phyloP scores from a whole-genome alignment of 169 alveolate species.

The Eimeria maxima region DNA sequence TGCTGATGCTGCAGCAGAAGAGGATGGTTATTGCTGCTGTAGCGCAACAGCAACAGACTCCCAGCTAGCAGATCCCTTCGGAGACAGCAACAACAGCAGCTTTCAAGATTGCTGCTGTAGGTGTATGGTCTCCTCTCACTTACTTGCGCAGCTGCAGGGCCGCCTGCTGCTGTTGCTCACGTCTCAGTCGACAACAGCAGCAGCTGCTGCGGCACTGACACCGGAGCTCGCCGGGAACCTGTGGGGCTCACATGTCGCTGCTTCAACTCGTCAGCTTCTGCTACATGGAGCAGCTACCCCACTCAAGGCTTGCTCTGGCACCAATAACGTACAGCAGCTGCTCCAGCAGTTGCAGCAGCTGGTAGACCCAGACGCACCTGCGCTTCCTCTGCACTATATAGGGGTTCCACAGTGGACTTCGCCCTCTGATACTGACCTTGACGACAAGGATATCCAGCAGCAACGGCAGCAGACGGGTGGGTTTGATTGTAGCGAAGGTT shows the following conservation, averaged over 20 bases:
- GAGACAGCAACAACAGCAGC: constrained; percentile 17
- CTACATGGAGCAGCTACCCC: constrained; percentile 54
- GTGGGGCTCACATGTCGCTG: constrained; percentile 18
- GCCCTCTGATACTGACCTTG: background rate
- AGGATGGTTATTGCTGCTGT: constrained; percentile 29
- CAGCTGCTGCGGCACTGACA: constrained; percentile 76
- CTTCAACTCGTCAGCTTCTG: constrained; percentile 59
- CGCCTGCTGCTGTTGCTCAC: constrained; percentile 78
- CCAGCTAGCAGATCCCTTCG: background rate
- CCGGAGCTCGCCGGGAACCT: constrained; percentile 33
- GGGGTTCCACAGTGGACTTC: constrained; percentile 59
- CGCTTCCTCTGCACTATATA: constrained; percentile 60
- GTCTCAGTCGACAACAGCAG: constrained; percentile 70
- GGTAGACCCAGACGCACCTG: constrained; percentile 47
- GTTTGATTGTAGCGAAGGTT: background rate
- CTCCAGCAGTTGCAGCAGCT: constrained; percentile 63
- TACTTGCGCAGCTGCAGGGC: constrained; percentile 66
- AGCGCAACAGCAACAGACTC: background rate
- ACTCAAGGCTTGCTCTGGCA: constrained; percentile 3
- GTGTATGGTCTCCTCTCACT: constrained; percentile 49
- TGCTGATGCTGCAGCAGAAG: constrained; percentile 40
- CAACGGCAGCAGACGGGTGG: constrained; percentile 62
- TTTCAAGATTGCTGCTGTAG: constrained; percentile 41
- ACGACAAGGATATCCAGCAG: constrained; percentile 19
- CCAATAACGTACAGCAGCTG: constrained; percentile 56